Percentiles rank a stretch among this genome's conserved stretches.
phyloP scores from a whole-genome alignment of 1,284 basidiomycete genomes.

The Mycocalia duriaeana region DNA sequence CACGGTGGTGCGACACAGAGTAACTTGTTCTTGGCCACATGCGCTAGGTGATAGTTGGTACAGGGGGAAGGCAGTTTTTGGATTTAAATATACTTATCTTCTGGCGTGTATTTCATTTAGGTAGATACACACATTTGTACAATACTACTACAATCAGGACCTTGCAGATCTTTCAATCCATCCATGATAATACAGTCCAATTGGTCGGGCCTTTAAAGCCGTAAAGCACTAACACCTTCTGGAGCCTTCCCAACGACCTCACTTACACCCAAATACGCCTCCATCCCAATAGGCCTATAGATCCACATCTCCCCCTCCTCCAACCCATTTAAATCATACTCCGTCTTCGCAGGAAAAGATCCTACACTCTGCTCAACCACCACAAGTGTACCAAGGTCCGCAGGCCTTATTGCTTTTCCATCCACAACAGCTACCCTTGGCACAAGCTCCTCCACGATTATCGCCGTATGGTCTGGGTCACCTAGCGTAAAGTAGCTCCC shows the following conservation, averaged over 20 bases:
- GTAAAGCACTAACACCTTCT: slow-evolving; percentile 11
- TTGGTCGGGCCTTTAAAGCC: too few species aligned
- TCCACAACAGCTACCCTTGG: slow-evolving; percentile 18
- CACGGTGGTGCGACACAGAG: too few species aligned
- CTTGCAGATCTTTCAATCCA: too few species aligned
- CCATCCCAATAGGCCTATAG: slow-evolving; percentile 25
- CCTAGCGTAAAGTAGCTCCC: slow-evolving; percentile 22
- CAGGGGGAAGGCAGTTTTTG: too few species aligned
- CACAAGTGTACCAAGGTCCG: slow-evolving; percentile 20
- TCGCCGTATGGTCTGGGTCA: slow-evolving; percentile 35
- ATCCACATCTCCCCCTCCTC: slow-evolving; percentile 30
- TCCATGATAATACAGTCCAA: too few species aligned
- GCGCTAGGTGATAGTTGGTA: too few species aligned
- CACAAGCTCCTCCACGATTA: slow-evolving; percentile 26
- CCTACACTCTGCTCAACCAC: slow-evolving; percentile 28
- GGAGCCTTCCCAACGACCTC: slow-evolving; percentile 17
- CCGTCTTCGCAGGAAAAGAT: slow-evolving; percentile 18
- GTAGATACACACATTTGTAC: too few species aligned
- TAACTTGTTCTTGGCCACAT: too few species aligned
- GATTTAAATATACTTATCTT: too few species aligned
- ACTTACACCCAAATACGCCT: slow-evolving; percentile 22
- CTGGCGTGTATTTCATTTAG: too few species aligned
- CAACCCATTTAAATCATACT: slow-evolving; percentile 23
- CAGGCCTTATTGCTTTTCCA: slow-evolving; percentile 17
- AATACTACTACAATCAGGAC: too few species aligned